Base-by-base conservation (phyloP, 2,329 filamentous ascomycete genomes). In the Fusarium solani-melongenae region DNA sequence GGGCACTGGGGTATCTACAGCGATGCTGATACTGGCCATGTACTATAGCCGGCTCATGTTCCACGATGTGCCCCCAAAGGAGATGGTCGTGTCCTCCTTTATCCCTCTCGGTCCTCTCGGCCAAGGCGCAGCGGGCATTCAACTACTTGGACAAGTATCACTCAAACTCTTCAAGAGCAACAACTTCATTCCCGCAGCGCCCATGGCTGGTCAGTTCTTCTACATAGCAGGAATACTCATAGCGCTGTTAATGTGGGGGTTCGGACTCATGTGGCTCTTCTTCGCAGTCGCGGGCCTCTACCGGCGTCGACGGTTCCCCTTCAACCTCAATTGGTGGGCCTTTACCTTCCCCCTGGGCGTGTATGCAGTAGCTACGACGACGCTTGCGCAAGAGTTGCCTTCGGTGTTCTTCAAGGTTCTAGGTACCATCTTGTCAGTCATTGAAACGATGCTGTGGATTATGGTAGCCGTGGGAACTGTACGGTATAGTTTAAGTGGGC, bases 91-190 rank as follows among this genome's bases (percentile, higher is more conserved):
- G 1, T 90, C 87, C 3, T 87, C 88, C 11, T 91, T 92, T 71
- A 81, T 93, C 2, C 90, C 90, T 0, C 81, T 92, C 0, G 90
- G 90, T 0, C 90, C 91, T 0, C 82, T 92, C 0, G 90, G 90
- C 0, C 88, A 91, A 78, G 90, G 90, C 22, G 89, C 88, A 20
- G 92, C 87, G 74, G 86, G 82, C 38, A 84, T 84, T 57, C 81
- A 85, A 75, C 83, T 86, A 67, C 74, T 81, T 2, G 86, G 86
- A 5, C 80, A 81, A 59, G 82, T 84, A 4, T 82, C 86, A 2
- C 62, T 79, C 7, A 66, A 71, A 3, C 34, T 83, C 3, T 80
- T 84, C 44, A 73, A 79, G 1, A 44, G 62, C 8, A 82, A 80
- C 0, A 4, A 79, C 66, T 3, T 86, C 6, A 74, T 74, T 1